Percentiles rank a stretch among this genome's conserved stretches.
Conservation (phyloP, 2,329 filamentous ascomycete species). For the Penicillium freii region DNA sequence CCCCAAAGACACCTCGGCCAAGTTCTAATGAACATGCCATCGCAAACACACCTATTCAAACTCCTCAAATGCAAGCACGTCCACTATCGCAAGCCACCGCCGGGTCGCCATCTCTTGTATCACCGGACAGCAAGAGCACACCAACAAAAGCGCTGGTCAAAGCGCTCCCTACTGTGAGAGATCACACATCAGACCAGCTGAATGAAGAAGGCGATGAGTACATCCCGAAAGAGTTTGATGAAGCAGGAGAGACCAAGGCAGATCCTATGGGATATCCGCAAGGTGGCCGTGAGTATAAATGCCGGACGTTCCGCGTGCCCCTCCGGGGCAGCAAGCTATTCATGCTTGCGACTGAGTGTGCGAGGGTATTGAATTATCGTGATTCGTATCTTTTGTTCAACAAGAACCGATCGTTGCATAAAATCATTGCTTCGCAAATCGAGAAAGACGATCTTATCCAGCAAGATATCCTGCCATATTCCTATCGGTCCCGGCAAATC, state of each 20-base stretch:
- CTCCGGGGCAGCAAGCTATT: slow-evolving; percentile 91
- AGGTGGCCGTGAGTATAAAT: slow-evolving; percentile 83
- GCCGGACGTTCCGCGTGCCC: slow-evolving; percentile 88
- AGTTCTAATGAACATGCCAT: slow-evolving; percentile 33
- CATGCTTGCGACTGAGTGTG: slow-evolving; percentile 98
- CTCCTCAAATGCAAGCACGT: slow-evolving; percentile 43
- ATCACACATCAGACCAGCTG: slow-evolving; percentile 95
- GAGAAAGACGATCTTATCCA: slow-evolving; percentile 96
- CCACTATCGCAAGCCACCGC: slow-evolving; percentile 32
- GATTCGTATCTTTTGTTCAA: slow-evolving; percentile 99
- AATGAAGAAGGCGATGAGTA: slow-evolving; percentile 90
- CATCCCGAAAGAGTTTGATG: slow-evolving; percentile 86
- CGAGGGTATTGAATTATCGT: slow-evolving; percentile 85
- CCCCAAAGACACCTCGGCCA: slow-evolving; percentile 48
- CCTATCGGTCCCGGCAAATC: slow-evolving; percentile 96
- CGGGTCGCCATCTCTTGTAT: slow-evolving; percentile 58
- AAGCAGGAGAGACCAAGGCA: slow-evolving; percentile 92
- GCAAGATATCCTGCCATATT: slow-evolving; percentile 94
- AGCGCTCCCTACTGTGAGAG: slow-evolving; percentile 88
- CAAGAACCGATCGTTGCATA: slow-evolving; percentile 94
- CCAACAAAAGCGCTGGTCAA: slow-evolving; percentile 81
- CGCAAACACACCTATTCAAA: slow-evolving; percentile 36
- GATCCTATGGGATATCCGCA: slow-evolving; percentile 76
- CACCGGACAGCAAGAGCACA: slow-evolving; percentile 65
- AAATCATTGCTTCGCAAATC: slow-evolving; percentile 93